Evolutionary conservation across 495 filamentous ascomycete species (phyloP), one percentile per base, ranked within the genome.

Genomic region (Podospora pseudopauciseta): DNA sequence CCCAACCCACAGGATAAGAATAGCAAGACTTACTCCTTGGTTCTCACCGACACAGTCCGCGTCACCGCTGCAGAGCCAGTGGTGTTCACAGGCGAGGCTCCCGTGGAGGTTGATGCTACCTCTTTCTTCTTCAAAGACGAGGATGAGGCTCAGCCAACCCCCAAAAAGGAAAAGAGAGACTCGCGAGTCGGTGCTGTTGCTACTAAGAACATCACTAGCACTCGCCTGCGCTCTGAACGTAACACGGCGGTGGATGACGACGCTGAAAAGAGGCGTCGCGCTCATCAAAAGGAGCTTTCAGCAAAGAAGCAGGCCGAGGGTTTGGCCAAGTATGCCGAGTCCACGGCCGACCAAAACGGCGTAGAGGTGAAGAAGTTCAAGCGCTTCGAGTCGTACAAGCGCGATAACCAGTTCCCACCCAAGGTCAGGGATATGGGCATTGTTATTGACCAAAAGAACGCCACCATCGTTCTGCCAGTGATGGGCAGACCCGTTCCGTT

Each of bases 81-180:
- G 7, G 88, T 97, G 30, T 98, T 98, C 79, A 99, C 96, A 44
- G 93, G 91, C 65, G 92, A 95, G 72, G 94, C 93, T 4, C 88
- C 94, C 7, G 88, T 90, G 44, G 94, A 97, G 73, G 87, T 94
- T 70, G 94, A 97, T 72, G 91, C 92, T 0, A 91, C 92, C 2
- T 95, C 93, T 0, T 99, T 99, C 81, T 98, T 96, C 80, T 99
- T 99, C 81, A 95, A 96, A 74, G 93, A 94, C 72, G 92, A 94
- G 63, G 88, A 91, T 69, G 91, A 94, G 71, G 88, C 85, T 18
- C 79, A 86, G 74, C 84, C 85, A 20, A 82, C 85, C 0, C 84
- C 85, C 2, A 90, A 92, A 73, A 96, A 96, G 76, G 86, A 90
- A 72, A 93, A 93, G 83, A 88, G 87, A 72, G 94, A 96, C 69